Evolutionary conservation across 805 yeast genomes (phyloP).

Genomic region (Saccharomycopsis fibuligera): DNA sequence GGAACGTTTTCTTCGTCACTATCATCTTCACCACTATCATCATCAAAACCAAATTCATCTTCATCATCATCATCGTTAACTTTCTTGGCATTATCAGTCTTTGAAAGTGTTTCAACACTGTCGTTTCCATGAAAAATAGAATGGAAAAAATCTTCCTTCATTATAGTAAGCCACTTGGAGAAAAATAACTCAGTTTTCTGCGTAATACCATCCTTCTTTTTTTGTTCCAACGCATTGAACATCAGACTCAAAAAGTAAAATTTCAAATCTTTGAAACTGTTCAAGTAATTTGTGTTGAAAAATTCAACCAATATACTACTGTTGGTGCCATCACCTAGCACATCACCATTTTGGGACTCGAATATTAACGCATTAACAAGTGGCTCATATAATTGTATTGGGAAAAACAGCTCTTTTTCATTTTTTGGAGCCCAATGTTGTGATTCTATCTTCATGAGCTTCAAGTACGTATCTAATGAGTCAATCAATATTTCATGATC

Average conservation of each 20-base stretch:
- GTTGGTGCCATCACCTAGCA: conserved; percentile 40
- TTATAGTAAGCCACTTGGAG: conserved; percentile 35
- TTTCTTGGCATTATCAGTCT: neutral
- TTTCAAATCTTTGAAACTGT: conserved; percentile 68
- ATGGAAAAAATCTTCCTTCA: conserved; percentile 29
- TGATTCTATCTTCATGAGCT: conserved; percentile 51
- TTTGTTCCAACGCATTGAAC: conserved; percentile 26
- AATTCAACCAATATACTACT: conserved; percentile 46
- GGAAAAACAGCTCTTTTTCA: conserved; percentile 52
- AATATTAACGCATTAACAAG: conserved; percentile 34
- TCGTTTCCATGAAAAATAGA: conserved; percentile 22
- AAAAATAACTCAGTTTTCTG: conserved; percentile 23
- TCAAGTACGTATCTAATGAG: conserved; percentile 51
- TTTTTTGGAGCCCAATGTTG: conserved; percentile 40
- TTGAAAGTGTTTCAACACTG: neutral
- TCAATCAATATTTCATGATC: conserved; percentile 44
- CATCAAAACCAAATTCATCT: conserved; percentile 10
- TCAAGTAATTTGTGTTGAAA: conserved; percentile 49
- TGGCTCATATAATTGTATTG: conserved; percentile 44
- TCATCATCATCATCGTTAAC: conserved; percentile 10
- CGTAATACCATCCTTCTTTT: conserved; percentile 21
- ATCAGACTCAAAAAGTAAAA: conserved; percentile 51
- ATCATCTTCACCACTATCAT: conserved; percentile 4
- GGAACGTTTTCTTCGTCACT: conserved; percentile 9
- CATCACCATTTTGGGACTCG: conserved; percentile 33